Percentiles rank a stretch among this genome's conserved stretches.
These are phyloP conservation scores for Rhizopogon vinicolor DNA, from an alignment of 768 basidiomycete genomes.

Conservation along the genomic window DNA sequence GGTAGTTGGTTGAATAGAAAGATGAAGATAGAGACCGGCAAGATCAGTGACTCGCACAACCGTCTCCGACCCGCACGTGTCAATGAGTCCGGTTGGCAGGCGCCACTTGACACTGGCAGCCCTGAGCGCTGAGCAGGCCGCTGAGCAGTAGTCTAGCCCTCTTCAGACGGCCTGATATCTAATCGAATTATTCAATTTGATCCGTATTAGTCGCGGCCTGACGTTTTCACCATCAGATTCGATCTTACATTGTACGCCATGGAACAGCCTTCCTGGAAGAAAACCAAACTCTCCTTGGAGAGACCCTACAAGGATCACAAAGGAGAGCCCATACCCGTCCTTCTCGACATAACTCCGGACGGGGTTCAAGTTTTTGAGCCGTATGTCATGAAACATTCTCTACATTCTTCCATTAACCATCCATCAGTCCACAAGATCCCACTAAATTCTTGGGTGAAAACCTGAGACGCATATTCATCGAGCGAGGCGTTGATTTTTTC, in stretches of 20 bases:
- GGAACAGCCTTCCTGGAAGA: constrained; percentile 47
- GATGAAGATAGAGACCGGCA: constrained; percentile 10
- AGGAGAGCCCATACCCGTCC: constrained; percentile 54
- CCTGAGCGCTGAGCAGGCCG: background rate
- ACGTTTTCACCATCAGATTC: no score
- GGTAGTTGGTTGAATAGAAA: constrained; percentile 29
- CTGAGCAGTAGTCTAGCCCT: background rate
- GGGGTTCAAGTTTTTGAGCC: constrained; percentile 69
- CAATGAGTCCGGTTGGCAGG: no score
- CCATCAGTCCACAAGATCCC: constrained; percentile 48
- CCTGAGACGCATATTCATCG: constrained; percentile 63
- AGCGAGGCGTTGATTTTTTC: constrained; percentile 75
- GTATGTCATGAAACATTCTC: constrained; percentile 36
- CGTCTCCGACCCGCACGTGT: constrained; percentile 23
- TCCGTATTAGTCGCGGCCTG: no score
- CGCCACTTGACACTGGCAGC: background rate
- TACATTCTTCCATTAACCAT: constrained; percentile 12
- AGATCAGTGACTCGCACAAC: constrained; percentile 3
- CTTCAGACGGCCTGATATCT: no score
- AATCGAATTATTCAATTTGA: no score
- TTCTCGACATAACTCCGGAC: constrained; percentile 67
- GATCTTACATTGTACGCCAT: constrained; percentile 7
- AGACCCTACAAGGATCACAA: constrained; percentile 78
- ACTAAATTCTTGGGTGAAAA: constrained; percentile 59
- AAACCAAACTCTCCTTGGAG: constrained; percentile 66